Conservation (phyloP, 768 basidiomycete species). For the Megacollybia marginata region DNA sequence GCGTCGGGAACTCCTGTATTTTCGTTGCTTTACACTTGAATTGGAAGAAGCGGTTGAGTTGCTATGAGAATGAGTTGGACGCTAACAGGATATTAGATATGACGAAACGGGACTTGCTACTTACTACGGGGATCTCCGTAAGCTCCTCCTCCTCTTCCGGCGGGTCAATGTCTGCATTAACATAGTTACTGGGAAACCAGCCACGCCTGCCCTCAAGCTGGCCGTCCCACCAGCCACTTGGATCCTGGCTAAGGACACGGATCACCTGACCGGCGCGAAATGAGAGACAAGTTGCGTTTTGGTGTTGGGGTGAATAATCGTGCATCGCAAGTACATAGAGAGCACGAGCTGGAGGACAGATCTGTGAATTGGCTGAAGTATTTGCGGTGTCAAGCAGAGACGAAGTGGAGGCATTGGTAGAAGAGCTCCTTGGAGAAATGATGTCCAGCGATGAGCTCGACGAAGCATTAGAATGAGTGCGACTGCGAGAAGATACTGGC, state of each 20-base stretch:
- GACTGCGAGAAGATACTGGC: conserved; percentile 23
- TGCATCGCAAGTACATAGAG: conserved; percentile 87
- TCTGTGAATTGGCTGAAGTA: conserved; percentile 19
- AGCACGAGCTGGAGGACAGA: conserved; percentile 33
- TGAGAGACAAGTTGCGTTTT: conserved; percentile 73
- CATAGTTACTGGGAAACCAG: conserved; percentile 99
- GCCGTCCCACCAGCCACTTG: conserved; percentile 98
- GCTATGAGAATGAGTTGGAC: neutral
- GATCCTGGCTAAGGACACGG: conserved; percentile 80
- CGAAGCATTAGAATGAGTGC: conserved; percentile 51
- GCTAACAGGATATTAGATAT: neutral
- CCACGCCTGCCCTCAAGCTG: conserved; percentile 84
- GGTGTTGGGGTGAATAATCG: conserved; percentile 71
- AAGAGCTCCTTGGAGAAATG: conserved; percentile 45
- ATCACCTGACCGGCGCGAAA: conserved; percentile 91
- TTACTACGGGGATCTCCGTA: conserved; percentile 35
- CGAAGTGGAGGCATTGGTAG: conserved; percentile 45
- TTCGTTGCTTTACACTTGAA: conserved; percentile 50
- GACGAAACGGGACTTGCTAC: conserved; percentile 26
- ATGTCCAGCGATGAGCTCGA: conserved; percentile 49
- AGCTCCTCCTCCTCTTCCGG: conserved; percentile 42
- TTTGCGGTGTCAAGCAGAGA: conserved; percentile 36
- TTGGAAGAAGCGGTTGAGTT: neutral
- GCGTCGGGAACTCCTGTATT: conserved; percentile 32
- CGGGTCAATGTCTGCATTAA: conserved; percentile 56